Percentiles rank a stretch among this genome's conserved stretches.
Conservation (phyloP, 768 basidiomycete genomes). For the Tubosaeta sp. region DNA sequence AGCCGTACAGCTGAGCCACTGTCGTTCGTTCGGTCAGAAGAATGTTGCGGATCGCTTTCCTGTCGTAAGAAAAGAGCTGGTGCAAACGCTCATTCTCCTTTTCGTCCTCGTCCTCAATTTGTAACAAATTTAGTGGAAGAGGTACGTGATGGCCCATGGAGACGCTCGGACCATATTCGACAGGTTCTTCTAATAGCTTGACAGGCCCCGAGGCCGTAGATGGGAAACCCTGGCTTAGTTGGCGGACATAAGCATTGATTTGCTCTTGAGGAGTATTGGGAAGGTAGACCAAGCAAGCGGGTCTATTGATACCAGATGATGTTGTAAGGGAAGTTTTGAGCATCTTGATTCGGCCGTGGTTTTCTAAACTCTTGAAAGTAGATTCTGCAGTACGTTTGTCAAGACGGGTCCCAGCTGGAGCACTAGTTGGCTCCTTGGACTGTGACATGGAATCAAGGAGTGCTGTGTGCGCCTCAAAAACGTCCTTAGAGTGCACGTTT, state of each 20-base stretch:
- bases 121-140: background rate
- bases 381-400: conserved; percentile 70
- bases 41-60: background rate
- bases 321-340: conserved; percentile 61
- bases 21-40: background rate
- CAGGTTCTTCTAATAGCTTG: conserved; percentile 49
- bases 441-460: conserved; percentile 55
- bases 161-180: conserved; percentile 51
- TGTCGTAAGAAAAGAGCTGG: background rate
- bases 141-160: conserved; percentile 12
- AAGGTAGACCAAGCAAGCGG: conserved; percentile 62
- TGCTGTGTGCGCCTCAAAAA: conserved; percentile 61
- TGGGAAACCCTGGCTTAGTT: conserved; percentile 40
- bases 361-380: conserved; percentile 59
- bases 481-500: conserved; percentile 62
- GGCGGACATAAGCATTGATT: conserved; percentile 55
- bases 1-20: background rate
- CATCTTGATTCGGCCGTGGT: conserved; percentile 63
- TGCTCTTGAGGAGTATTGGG: conserved; percentile 50
- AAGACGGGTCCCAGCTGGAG: conserved; percentile 59
- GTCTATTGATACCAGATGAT: conserved; percentile 54
- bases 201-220: conserved; percentile 32
- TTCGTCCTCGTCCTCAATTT: background rate
- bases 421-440: conserved; percentile 66
- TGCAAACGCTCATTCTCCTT: background rate